Conservation (phyloP, 139 green algal genomes). For the Protoeuglena noctilucae region DNA sequence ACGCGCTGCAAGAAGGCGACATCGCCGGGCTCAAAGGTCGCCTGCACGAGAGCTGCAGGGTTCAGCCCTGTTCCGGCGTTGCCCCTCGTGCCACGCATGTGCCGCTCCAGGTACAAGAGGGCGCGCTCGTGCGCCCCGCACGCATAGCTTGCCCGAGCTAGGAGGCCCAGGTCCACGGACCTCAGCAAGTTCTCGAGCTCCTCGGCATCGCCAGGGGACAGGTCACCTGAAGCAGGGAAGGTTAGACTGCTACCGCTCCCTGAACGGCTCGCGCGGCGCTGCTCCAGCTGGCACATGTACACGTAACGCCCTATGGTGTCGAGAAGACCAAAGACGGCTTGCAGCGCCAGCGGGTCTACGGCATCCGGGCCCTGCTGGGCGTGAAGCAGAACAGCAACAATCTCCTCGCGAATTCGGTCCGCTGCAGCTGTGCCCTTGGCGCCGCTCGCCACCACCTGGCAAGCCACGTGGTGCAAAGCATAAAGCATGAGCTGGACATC, state of each 20-base stretch:
- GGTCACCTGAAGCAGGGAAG: too few species aligned
- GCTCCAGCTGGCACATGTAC: background rate
- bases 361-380: slow-evolving; percentile 13
- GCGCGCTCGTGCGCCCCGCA: slow-evolving; percentile 68
- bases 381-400: slow-evolving; percentile 23
- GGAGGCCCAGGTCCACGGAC: slow-evolving; percentile 32
- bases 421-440: slow-evolving; percentile 6
- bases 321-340: slow-evolving; percentile 69
- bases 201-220: slow-evolving; percentile 9
- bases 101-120: slow-evolving; percentile 69
- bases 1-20: slow-evolving; percentile 73
- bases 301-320: slow-evolving; percentile 62
- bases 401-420: slow-evolving; percentile 18
- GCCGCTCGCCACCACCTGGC: slow-evolving; percentile 33
- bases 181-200: slow-evolving; percentile 35
- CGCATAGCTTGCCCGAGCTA: slow-evolving; percentile 30
- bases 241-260: background rate
- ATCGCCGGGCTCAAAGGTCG: slow-evolving; percentile 18
- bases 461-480: slow-evolving; percentile 65
- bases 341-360: slow-evolving; percentile 38
- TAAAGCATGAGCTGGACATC: slow-evolving; percentile 46
- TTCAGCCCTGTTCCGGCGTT: slow-evolving; percentile 50
- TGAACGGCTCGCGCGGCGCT: background rate
- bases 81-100: slow-evolving; percentile 26
- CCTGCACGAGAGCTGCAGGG: slow-evolving; percentile 23